Percentiles rank a stretch among this genome's conserved stretches.
Evolutionary conservation across 148 eudicot genomes (phyloP).

Genomic region (Cornus suecica): DNA sequence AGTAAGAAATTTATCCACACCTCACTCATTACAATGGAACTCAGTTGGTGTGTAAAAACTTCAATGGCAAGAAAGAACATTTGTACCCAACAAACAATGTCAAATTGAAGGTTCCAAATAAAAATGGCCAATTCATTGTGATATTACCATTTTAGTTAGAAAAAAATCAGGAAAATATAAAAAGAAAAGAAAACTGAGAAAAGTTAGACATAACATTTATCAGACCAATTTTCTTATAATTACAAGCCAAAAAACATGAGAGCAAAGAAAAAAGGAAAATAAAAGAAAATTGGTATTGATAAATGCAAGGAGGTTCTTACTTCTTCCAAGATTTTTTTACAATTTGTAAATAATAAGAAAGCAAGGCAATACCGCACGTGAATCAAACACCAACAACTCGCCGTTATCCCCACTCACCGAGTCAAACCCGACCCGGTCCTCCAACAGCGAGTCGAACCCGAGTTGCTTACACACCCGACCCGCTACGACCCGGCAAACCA

Average conservation of each 20-base stretch:
- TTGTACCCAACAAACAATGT: too few species aligned
- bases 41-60: too few species aligned
- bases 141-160: not conserved
- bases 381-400: conserved; percentile 81
- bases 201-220: not conserved
- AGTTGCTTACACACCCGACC: conserved; percentile 60
- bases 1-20: too few species aligned
- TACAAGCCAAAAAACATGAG: not conserved
- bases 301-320: conserved; percentile 18
- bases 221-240: not conserved
- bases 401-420: conserved; percentile 57
- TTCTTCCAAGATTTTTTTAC: conserved; percentile 34
- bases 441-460: conserved; percentile 26
- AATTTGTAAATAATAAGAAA: conserved; percentile 82
- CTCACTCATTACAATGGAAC: too few species aligned
- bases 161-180: not conserved
- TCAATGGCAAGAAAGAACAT: too few species aligned
- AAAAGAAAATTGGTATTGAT: conserved; percentile 28
- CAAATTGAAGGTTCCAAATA: too few species aligned
- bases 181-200: not conserved
- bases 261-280: not conserved
- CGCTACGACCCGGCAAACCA: conserved; percentile 88
- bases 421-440: conserved; percentile 45
- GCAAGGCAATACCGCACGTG: conserved; percentile 91
- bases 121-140: not conserved